Percentiles rank a stretch among this genome's conserved stretches.
Conservation (phyloP, 768 basidiomycete genomes). For the Boletus rex-veris region DNA sequence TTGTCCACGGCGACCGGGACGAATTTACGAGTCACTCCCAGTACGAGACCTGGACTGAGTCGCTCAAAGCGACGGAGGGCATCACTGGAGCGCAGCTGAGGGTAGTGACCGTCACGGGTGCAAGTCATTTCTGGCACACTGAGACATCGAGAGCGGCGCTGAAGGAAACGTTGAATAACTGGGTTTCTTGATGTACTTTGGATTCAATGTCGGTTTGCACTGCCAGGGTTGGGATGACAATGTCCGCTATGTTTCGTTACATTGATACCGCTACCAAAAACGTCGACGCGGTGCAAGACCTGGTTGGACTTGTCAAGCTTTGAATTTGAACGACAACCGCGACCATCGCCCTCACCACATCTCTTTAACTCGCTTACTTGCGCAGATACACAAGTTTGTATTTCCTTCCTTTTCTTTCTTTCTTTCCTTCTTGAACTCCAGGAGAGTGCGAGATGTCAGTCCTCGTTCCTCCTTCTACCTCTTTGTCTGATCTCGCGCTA, state of each 20-base stretch:
- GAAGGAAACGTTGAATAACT: slow-evolving; percentile 18
- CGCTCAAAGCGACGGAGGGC: slow-evolving; percentile 31
- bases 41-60: slow-evolving; percentile 55
- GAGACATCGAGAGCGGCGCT: slow-evolving; percentile 20
- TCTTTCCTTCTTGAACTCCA: slow-evolving; percentile 11
- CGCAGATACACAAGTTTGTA: slow-evolving; percentile 9
- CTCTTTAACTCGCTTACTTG: neutral
- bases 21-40: slow-evolving; percentile 59
- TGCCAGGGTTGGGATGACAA: slow-evolving; percentile 8
- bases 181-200: slow-evolving; percentile 15
- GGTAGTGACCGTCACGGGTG: slow-evolving; percentile 41
- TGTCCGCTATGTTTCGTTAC: neutral
- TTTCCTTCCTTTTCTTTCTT: slow-evolving; percentile 9
- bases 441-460: slow-evolving; percentile 30
- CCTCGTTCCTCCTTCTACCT: neutral
- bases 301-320: slow-evolving; percentile 5
- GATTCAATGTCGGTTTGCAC: neutral
- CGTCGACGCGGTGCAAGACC: slow-evolving; percentile 1
- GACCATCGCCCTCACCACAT: slow-evolving; percentile 25
- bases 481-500: slow-evolving; percentile 10
- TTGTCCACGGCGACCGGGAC: slow-evolving; percentile 66
- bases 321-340: slow-evolving; percentile 16
- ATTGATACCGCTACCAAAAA: slow-evolving; percentile 14
- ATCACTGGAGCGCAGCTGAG: slow-evolving; percentile 24
- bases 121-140: slow-evolving; percentile 67